Conservation (phyloP, 192 early-diverging fungal genomes). For the Obelidium mucronatum region DNA sequence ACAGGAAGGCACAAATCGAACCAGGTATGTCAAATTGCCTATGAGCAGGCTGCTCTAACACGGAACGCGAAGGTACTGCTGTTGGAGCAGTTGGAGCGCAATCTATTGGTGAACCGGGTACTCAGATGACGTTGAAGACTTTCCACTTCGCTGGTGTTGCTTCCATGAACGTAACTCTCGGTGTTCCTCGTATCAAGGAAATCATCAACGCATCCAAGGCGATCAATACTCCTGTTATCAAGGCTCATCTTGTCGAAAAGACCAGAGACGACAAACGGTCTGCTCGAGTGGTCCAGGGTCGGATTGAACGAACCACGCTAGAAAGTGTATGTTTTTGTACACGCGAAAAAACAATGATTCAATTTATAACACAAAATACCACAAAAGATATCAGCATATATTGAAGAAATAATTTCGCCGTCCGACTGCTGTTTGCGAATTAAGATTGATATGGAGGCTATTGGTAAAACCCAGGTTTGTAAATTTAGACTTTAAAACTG, state of each 20-base stretch:
- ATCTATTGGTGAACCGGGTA: slow-evolving; percentile 97
- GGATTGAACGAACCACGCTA: slow-evolving; percentile 90
- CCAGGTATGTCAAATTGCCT: slow-evolving; percentile 65
- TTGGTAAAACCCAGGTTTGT: slow-evolving; percentile 77
- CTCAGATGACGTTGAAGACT: slow-evolving; percentile 99
- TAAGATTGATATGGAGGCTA: slow-evolving; percentile 83
- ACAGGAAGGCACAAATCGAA: slow-evolving; percentile 89
- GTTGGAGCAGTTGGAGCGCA: slow-evolving; percentile 98
- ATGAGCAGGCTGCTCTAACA: neutral
- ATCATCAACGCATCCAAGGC: slow-evolving; percentile 98
- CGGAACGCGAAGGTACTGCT: slow-evolving; percentile 65
- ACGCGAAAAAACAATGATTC: slow-evolving; percentile 18
- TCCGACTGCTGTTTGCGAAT: slow-evolving; percentile 80
- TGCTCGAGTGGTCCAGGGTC: slow-evolving; percentile 95
- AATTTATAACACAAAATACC: neutral
- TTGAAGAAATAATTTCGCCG: slow-evolving; percentile 87
- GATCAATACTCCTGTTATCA: slow-evolving; percentile 95
- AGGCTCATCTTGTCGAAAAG: slow-evolving; percentile 68
- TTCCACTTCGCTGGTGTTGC: slow-evolving; percentile 99
- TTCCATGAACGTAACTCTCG: slow-evolving; percentile 98
- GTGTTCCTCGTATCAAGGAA: slow-evolving; percentile 99
- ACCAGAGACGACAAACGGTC: slow-evolving; percentile 55
- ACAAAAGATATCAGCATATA: slow-evolving; percentile 82
- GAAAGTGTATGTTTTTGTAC: slow-evolving; percentile 65
- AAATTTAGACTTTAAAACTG: neutral